These are phyloP conservation scores for Penicillium desertorum DNA, from an alignment of 495 filamentous ascomycete genomes.

Conservation along the genomic window DNA sequence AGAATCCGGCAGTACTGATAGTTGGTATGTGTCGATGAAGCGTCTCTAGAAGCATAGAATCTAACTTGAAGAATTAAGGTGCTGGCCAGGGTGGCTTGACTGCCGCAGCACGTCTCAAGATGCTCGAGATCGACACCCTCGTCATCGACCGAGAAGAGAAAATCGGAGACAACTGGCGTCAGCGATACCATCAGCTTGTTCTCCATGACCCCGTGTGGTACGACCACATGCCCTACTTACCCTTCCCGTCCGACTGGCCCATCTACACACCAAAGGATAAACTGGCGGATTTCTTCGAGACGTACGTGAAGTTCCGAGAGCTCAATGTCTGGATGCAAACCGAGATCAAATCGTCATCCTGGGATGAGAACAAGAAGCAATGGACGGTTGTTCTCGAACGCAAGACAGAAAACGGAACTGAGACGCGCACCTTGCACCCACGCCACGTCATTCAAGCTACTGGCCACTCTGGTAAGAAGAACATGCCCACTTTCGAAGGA, in stretches of 20 bases:
- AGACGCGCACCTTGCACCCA: conserved; percentile 60
- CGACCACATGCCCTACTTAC: conserved; percentile 72
- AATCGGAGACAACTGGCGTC: conserved; percentile 77
- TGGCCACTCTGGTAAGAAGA: conserved; percentile 70
- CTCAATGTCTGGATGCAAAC: conserved; percentile 73
- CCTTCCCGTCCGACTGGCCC: conserved; percentile 66
- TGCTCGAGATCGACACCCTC: conserved; percentile 63
- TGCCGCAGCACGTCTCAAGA: conserved; percentile 67
- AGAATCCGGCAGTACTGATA: conserved; percentile 63
- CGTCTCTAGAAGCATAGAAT: not conserved
- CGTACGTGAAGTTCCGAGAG: conserved; percentile 70
- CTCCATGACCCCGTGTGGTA: conserved; percentile 78
- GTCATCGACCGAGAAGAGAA: conserved; percentile 64
- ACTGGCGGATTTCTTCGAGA: conserved; percentile 74
- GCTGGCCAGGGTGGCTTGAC: conserved; percentile 57
- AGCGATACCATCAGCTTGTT: conserved; percentile 60
- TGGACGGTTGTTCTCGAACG: conserved; percentile 65
- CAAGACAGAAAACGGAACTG: conserved; percentile 47
- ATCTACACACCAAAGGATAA: conserved; percentile 80
- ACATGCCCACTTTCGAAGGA: conserved; percentile 62
- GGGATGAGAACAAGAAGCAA: conserved; percentile 50
- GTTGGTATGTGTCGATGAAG: conserved; percentile 52
- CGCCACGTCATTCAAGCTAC: conserved; percentile 71
- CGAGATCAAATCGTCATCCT: conserved; percentile 50
- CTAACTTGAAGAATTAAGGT: conserved; percentile 29